Evolutionary conservation across 305 asterid species (phyloP).

Genomic region (Caryopteris hybrid): DNA sequence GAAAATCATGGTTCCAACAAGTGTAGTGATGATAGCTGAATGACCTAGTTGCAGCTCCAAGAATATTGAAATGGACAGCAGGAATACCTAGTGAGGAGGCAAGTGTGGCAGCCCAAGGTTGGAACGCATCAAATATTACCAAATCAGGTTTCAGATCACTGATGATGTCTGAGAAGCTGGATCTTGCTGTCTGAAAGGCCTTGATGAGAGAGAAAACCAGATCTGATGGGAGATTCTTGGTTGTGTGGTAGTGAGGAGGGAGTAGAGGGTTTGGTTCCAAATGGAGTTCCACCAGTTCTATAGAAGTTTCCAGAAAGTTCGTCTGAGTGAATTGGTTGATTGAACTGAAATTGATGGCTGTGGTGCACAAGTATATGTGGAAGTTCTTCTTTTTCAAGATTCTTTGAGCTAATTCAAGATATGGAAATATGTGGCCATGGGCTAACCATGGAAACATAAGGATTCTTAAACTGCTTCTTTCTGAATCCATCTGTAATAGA

Average conservation of each 20-base stretch:
- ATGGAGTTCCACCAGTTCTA: constrained; percentile 19
- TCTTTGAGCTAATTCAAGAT: constrained; percentile 27
- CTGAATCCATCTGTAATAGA: not conserved
- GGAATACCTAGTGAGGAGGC: constrained; percentile 22
- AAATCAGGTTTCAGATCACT: constrained; percentile 18
- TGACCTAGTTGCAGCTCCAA: constrained; percentile 8
- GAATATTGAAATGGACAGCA: constrained; percentile 4
- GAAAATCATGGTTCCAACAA: not conserved
- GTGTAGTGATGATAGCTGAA: not conserved
- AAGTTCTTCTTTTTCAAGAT: constrained; percentile 17
- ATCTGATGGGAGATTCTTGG: constrained; percentile 20
- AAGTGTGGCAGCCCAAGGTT: constrained; percentile 19
- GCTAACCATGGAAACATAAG: constrained; percentile 10
- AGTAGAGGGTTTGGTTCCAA: not conserved
- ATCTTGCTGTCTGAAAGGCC: constrained; percentile 15
- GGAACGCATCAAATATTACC: constrained; percentile 22
- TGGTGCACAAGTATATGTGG: constrained; percentile 20
- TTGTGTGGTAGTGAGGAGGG: constrained; percentile 22
- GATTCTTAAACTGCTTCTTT: not conserved
- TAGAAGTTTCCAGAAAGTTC: not conserved
- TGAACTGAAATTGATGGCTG: constrained; percentile 17
- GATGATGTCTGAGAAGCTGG: constrained; percentile 20
- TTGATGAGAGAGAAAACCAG: constrained; percentile 7
- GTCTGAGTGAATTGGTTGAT: not conserved
- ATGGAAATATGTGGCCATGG: constrained; percentile 15